Evolutionary conservation across 441 rosid species (phyloP), one percentile per base, ranked within the genome.

Genomic region (Erodium moschatum): DNA sequence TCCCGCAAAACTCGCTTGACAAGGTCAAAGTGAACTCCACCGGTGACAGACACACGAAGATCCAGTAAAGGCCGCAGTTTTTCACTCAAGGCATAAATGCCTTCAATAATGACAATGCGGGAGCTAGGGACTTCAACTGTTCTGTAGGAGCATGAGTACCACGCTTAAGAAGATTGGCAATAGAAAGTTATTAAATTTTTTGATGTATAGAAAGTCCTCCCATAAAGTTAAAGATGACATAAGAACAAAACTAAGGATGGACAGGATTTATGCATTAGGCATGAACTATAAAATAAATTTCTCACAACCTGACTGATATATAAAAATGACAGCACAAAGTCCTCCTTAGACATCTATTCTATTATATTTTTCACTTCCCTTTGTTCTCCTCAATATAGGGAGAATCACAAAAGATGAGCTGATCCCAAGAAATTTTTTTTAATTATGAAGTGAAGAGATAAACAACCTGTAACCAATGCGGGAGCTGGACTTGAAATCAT

Each of bases 1-100:
- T 91, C 99, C 38, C 96, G 83, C 72, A 94, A 80, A 73, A 94
- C 99, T 74, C 97, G 89, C 77, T 91, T 94, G 73, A 94, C 99
- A 73, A 94, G 96, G 82, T 89, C 97, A 77, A 91, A 87, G 79
- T 91, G 97, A 80, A 94, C 88, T 67, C 97, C 97, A 66, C 97
- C 99, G 15, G 97, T 94, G 68, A 94, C 85, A 72, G 99, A 94
- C 65, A 91, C 97, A 29, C 99, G 97, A 69, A 94, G 94, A 81
- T 91, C 97, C n/a, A 94, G 87, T 69, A 91, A 76, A 68, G 97
- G 96, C 19, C 94, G 82, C 78, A 94, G 78, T 76, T 74, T 91
- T 76, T 89, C 99, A 66, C 96, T 91, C 75, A 94, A 83, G 46
- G 97, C 97, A 54, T 89, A 91, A 66, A 91, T 91, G 66, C 98